phyloP scores from a whole-genome alignment of 1,284 basidiomycete genomes.

The Cryptococcus sp. region DNA sequence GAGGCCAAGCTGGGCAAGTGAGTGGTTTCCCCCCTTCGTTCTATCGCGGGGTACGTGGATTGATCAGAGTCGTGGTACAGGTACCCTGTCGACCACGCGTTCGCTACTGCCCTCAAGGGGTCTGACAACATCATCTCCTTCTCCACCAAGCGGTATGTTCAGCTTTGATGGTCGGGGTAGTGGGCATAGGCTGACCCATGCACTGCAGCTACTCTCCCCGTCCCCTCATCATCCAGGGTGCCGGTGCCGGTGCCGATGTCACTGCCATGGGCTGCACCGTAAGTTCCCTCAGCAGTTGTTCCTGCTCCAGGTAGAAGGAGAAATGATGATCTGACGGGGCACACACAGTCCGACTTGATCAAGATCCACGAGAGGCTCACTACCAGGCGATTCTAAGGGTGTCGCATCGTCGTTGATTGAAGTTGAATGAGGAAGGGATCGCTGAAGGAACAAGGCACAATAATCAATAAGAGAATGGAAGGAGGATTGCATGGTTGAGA shows the following conservation, averaged over 20 bases:
- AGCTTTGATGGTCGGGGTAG: background rate
- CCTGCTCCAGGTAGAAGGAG: background rate
- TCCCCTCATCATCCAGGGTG: slow-evolving; percentile 89
- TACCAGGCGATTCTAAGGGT: slow-evolving; percentile 6
- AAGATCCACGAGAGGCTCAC: slow-evolving; percentile 47
- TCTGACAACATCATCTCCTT: slow-evolving; percentile 99
- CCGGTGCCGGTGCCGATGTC: slow-evolving; percentile 93
- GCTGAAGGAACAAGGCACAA: background rate
- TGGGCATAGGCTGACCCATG: background rate
- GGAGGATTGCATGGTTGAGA: background rate
- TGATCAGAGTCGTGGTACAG: slow-evolving; percentile 50
- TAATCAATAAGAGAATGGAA: background rate
- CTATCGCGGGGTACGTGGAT: too few species aligned
- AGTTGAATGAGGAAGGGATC: too few species aligned
- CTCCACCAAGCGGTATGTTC: slow-evolving; percentile 70
- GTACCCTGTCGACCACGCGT: slow-evolving; percentile 84
- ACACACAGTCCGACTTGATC: slow-evolving; percentile 44
- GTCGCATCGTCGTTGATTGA: background rate
- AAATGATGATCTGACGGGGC: background rate
- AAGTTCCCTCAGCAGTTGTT: slow-evolving; percentile 16
- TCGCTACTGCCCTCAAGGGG: slow-evolving; percentile 90
- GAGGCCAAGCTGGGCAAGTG: slow-evolving; percentile 86
- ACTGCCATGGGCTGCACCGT: slow-evolving; percentile 90
- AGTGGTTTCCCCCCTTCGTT: slow-evolving; percentile 19
- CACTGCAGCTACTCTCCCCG: slow-evolving; percentile 62